These are phyloP conservation scores for Sporothrix variecibatus DNA, from an alignment of 2,329 filamentous ascomycete species.

Conservation along the genomic window DNA sequence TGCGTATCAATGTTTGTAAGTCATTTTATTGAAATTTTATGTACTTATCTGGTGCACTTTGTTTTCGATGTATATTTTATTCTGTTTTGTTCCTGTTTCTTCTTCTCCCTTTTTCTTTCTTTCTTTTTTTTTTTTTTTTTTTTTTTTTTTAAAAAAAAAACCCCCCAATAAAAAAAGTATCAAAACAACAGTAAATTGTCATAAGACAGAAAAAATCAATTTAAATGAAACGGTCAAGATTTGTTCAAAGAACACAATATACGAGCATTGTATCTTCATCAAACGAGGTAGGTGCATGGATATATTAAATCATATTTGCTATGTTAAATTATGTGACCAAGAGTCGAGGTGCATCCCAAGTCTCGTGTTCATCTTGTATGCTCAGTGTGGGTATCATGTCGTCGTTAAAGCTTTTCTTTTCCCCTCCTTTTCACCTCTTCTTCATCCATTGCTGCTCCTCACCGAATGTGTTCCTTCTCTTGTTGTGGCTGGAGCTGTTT, in stretches of 20 bases:
- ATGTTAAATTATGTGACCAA: background rate
- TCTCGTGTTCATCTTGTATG: background rate
- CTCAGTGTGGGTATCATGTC: constrained; percentile 22
- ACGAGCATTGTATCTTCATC: background rate
- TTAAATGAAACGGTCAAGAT: too few relatives aligned
- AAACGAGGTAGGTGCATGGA: background rate
- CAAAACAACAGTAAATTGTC: background rate
- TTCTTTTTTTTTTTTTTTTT: background rate
- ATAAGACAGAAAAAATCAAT: too few relatives aligned
- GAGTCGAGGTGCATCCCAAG: background rate
- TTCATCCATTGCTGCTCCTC: background rate
- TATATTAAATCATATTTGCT: background rate
- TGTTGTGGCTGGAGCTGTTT: constrained; percentile 51
- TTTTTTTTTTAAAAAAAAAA: background rate
- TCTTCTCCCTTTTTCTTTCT: too few relatives aligned
- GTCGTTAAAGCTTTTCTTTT: background rate
- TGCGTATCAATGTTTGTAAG: too few relatives aligned
- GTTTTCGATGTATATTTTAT: background rate
- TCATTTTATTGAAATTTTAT: background rate
- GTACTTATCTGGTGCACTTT: background rate
- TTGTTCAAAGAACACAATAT: background rate
- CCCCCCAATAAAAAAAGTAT: background rate
- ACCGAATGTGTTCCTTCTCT: constrained; percentile 15
- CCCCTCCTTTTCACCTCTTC: background rate
- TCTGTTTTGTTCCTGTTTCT: too few relatives aligned